Evolutionary conservation across 495 filamentous ascomycete genomes (phyloP), one percentile per base, ranked within the genome.

Genomic region (Podospora conica): DNA sequence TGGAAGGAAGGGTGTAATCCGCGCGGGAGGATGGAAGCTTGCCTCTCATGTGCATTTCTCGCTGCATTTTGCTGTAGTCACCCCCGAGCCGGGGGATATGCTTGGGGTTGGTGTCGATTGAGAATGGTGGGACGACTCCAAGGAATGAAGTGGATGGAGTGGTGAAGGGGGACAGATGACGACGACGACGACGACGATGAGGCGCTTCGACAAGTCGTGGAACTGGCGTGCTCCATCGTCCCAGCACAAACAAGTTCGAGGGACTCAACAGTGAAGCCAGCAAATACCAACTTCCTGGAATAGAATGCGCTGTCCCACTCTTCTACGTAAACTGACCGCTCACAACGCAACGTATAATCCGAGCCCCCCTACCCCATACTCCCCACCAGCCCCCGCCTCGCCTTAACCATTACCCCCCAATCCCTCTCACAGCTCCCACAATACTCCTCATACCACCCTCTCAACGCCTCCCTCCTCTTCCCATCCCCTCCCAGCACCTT

Each of bases 391-490:
- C 22, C 54, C 55, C 40, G 64, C 61, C 70, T 25, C 9, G 74
- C 70, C 40, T 65, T 62, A 40, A 73, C 20, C 60, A 79, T 61
- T n/a, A 48, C 70, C 65, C 71, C 75, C 69, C 81, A 82, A 73
- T 92, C 91, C 58, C 72, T 74, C 67, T 79, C 82, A 78, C 90
- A 93, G 68, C 90, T 93, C 29, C 83, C 83, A 74, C 91, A 94
- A 74, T 93, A 93, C 66, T 83, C 82, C 3, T 85, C 82, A 70
- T 90, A 84, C 88, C 88, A 92, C 55, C 79, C 71, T 77, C 78
- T 80, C 25, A 92, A 73, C 29, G 77, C 82, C 64, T 81, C 82
- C 25, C 76, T 75, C 65, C 81, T 82, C 28, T 68, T 57, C 5
- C 23, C 62, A 59, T 60, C 66, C 21, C 59, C 29, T 10, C 60